phyloP scores from a whole-genome alignment of 2,329 filamentous ascomycete species.

The Colletotrichum sidae region DNA sequence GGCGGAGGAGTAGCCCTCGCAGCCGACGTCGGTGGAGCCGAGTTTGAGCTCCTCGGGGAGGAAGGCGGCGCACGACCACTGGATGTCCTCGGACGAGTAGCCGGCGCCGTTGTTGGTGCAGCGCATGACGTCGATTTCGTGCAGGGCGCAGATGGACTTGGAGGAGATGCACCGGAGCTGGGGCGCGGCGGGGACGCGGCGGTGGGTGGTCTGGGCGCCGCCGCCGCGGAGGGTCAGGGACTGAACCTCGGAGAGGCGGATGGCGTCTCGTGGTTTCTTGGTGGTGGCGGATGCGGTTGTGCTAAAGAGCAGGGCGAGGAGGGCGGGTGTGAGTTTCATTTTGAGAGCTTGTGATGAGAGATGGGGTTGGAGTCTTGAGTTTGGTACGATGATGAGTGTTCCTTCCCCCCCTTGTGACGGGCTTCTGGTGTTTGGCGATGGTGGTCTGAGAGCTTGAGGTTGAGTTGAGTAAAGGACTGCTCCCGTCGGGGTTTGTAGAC shows the following conservation, averaged over 20 bases:
- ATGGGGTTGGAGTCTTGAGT: no score
- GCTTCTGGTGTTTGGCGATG: not conserved
- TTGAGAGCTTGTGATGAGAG: conserved; percentile 42
- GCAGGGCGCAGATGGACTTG: conserved; percentile 72
- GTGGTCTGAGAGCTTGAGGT: conserved; percentile 9
- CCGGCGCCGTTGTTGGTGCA: conserved; percentile 88
- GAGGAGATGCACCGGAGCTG: conserved; percentile 83
- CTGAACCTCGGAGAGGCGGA: conserved; percentile 73
- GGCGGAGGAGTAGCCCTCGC: conserved; percentile 83
- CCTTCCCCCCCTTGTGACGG: no score
- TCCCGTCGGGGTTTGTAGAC: not conserved
- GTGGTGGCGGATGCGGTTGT: conserved; percentile 37
- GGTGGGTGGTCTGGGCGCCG: conserved; percentile 74
- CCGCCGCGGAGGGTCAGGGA: conserved; percentile 80
- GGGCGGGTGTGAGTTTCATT: conserved; percentile 38
- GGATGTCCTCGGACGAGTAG: conserved; percentile 83
- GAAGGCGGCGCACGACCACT: conserved; percentile 85
- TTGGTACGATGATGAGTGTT: no score
- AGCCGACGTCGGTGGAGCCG: conserved; percentile 88
- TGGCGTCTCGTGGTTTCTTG: conserved; percentile 59
- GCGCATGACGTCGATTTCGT: conserved; percentile 84
- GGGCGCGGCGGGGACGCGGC: conserved; percentile 80
- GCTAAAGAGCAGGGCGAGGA: conserved; percentile 35
- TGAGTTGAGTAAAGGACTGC: not conserved
- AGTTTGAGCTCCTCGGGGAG: conserved; percentile 75